These are phyloP conservation scores for Ogataea wickerhamii DNA, from an alignment of 805 yeast genomes.

Conservation along the genomic window DNA sequence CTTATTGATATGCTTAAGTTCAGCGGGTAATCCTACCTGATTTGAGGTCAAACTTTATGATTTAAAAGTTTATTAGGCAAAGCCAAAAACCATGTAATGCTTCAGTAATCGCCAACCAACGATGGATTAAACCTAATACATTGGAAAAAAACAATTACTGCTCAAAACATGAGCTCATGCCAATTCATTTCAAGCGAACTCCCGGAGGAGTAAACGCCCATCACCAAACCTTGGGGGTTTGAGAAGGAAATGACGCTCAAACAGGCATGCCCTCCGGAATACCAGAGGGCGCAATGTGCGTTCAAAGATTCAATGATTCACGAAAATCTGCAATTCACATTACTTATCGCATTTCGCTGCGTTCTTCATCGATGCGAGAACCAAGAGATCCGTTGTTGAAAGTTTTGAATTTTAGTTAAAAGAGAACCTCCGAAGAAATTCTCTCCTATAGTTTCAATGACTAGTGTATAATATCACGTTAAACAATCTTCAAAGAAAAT, in stretches of 20 bases:
- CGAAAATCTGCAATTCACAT: slow-evolving; percentile 2
- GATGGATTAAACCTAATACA: slow-evolving; percentile 7
- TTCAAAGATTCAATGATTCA: slow-evolving; percentile 7
- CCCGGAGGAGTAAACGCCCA: slow-evolving; percentile 2
- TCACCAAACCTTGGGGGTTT: slow-evolving; percentile 6
- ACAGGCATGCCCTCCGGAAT: slow-evolving; percentile 8
- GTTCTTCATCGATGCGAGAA: slow-evolving; percentile 12
- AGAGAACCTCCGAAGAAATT: slow-evolving; percentile 4
- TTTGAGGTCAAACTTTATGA: slow-evolving; percentile 7
- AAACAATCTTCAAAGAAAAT: background rate
- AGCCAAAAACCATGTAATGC: slow-evolving; percentile 3
- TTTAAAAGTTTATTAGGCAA: slow-evolving; percentile 5
- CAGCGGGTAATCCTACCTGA: slow-evolving; percentile 8
- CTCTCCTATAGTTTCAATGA: background rate
- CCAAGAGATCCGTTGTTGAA: slow-evolving; percentile 14
- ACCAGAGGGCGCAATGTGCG: slow-evolving; percentile 8
- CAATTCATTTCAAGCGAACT: slow-evolving; percentile 6
- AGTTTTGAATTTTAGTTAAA: slow-evolving; percentile 7
- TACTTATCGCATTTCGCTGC: slow-evolving; percentile 1
- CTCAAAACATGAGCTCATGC: slow-evolving; percentile 5
- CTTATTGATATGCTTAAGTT: slow-evolving; percentile 7
- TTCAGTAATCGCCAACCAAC: slow-evolving; percentile 2
- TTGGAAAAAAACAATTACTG: slow-evolving; percentile 4
- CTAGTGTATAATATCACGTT: slow-evolving; percentile 1
- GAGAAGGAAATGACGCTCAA: slow-evolving; percentile 7